Conservation (phyloP, 192 early-diverging fungal genomes). For the Coemansia sp. region DNA sequence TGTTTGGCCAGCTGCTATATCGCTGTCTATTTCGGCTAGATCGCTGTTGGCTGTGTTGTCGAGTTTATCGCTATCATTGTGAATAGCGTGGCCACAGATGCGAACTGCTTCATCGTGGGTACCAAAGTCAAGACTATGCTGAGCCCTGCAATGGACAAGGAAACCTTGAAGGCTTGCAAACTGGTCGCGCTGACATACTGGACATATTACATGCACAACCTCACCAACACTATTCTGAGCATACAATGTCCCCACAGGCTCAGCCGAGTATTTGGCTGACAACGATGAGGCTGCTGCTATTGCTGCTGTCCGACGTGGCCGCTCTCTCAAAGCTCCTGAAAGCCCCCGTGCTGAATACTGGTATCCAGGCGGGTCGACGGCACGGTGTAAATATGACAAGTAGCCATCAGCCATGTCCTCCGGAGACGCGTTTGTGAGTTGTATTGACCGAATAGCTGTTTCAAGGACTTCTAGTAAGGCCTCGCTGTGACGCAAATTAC, state of each 20-base stretch:
- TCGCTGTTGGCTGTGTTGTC: neutral
- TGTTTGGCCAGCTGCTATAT: neutral
- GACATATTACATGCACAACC: slow-evolving; percentile 71
- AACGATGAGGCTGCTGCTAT: neutral
- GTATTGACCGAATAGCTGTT: slow-evolving; percentile 51
- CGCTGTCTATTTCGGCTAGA: neutral
- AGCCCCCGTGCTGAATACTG: neutral
- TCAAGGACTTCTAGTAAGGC: slow-evolving; percentile 59
- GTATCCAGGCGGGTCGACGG: slow-evolving; percentile 1
- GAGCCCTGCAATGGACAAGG: slow-evolving; percentile 77
- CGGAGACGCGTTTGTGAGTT: slow-evolving; percentile 26
- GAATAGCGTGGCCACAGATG: slow-evolving; percentile 69
- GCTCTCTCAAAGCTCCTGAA: slow-evolving; percentile 2
- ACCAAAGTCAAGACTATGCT: slow-evolving; percentile 73
- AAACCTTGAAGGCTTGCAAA: slow-evolving; percentile 88
- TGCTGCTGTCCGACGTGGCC: slow-evolving; percentile 27
- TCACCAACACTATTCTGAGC: slow-evolving; percentile 51
- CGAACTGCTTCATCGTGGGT: slow-evolving; percentile 73
- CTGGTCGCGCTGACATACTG: slow-evolving; percentile 70
- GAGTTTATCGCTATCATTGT: slow-evolving; percentile 6
- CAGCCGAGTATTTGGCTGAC: slow-evolving; percentile 7
- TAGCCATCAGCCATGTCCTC: slow-evolving; percentile 24
- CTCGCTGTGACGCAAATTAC: slow-evolving; percentile 64
- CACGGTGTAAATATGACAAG: slow-evolving; percentile 23
- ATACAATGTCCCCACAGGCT: slow-evolving; percentile 20